These are phyloP conservation scores for Bipolaris sorokiniana DNA, from an alignment of 2,329 filamentous ascomycete genomes.

Conservation along the genomic window DNA sequence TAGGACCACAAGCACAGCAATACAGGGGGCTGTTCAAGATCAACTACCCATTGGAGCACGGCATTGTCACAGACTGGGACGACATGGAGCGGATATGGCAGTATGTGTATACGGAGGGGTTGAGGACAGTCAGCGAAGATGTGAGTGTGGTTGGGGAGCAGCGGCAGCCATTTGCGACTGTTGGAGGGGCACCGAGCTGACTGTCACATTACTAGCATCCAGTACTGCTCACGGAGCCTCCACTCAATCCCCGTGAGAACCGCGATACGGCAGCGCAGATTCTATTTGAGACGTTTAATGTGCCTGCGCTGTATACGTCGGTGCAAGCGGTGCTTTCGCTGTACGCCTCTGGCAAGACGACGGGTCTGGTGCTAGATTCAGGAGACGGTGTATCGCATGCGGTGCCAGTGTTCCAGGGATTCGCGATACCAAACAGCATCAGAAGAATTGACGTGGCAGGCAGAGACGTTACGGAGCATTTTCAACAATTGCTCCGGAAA, in stretches of 20 bases:
- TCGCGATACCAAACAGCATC: slow-evolving; percentile 95
- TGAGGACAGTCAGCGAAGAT: slow-evolving; percentile 98
- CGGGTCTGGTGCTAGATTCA: slow-evolving; percentile 92
- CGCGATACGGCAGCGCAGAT: slow-evolving; percentile 96
- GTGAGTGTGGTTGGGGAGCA: slow-evolving; percentile 54
- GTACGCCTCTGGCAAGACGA: slow-evolving; percentile 94
- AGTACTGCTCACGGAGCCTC: slow-evolving; percentile 93
- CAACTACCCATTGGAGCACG: slow-evolving; percentile 92
- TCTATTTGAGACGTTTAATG: slow-evolving; percentile 98
- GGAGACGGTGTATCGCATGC: slow-evolving; percentile 97
- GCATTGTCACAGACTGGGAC: slow-evolving; percentile 99
- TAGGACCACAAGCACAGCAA: slow-evolving; percentile 89
- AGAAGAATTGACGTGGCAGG: slow-evolving; percentile 95
- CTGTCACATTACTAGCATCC: slow-evolving; percentile 68
- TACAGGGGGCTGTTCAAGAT: slow-evolving; percentile 94
- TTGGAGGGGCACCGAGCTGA: slow-evolving; percentile 20
- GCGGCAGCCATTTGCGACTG: slow-evolving; percentile 11
- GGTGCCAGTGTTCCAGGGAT: slow-evolving; percentile 96
- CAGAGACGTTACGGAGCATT: slow-evolving; percentile 91
- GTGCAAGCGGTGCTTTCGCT: slow-evolving; percentile 96
- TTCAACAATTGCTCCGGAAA: slow-evolving; percentile 90
- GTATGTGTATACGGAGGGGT: slow-evolving; percentile 92
- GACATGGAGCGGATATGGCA: slow-evolving; percentile 99
- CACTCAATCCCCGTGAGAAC: slow-evolving; percentile 92
- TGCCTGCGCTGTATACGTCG: slow-evolving; percentile 93